These are phyloP conservation scores for Zygoascus bituminiphila DNA, from an alignment of 805 yeast genomes.

Conservation along the genomic window DNA sequence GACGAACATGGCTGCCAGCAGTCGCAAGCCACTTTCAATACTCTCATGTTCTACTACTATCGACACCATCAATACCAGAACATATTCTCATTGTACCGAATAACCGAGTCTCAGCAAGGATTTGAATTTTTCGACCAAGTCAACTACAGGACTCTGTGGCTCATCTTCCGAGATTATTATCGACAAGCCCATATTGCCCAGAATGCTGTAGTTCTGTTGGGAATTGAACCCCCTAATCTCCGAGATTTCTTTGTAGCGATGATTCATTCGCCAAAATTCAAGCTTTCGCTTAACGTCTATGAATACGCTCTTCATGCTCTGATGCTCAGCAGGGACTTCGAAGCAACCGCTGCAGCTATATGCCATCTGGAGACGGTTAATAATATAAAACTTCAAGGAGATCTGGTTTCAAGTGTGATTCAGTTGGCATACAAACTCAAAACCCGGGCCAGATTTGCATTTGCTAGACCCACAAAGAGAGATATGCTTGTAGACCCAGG, in stretches of 20 bases:
- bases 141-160: constrained; percentile 14
- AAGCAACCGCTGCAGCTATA: constrained; percentile 12
- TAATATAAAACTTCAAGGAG: constrained; percentile 10
- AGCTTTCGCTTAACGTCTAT: constrained; percentile 12
- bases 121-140: constrained; percentile 5
- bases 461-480: constrained; percentile 6
- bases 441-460: constrained; percentile 1
- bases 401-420: constrained; percentile 9
- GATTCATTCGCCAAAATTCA: constrained; percentile 11
- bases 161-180: constrained; percentile 11
- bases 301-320: constrained; percentile 15
- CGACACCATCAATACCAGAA: constrained; percentile 10
- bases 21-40: constrained; percentile 10
- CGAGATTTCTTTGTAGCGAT: constrained; percentile 12
- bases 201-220: not conserved
- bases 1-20: constrained; percentile 7
- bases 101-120: not conserved
- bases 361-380: constrained; percentile 14
- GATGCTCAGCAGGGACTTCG: constrained; percentile 12
- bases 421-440: constrained; percentile 11
- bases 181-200: not conserved
- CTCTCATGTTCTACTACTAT: constrained; percentile 14
- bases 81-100: constrained; percentile 6
- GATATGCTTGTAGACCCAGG: constrained; percentile 5
- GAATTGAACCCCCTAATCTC: constrained; percentile 2